Percentiles rank a stretch among this genome's conserved stretches.
Conservation (phyloP, 306 rosid genomes). For the Citrullus amarus region DNA sequence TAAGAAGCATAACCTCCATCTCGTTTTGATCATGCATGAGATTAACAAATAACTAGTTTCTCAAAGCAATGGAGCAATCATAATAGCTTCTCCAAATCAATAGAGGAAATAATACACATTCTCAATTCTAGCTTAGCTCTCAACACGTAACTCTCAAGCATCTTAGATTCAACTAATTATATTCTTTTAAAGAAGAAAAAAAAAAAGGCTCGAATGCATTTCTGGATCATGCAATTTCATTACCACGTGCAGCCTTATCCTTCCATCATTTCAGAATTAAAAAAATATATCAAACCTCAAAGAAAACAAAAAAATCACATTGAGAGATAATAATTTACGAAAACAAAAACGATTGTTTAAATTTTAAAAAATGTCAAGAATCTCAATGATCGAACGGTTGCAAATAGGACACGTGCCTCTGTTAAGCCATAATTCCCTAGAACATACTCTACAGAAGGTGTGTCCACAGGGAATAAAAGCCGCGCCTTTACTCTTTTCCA, state of each 20-base stretch:
- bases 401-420: constrained; percentile 20
- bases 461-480: constrained; percentile 28
- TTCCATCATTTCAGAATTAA: background rate
- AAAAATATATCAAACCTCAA: background rate
- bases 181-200: background rate
- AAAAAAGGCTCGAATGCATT: background rate
- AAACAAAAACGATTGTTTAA: background rate
- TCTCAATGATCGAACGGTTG: constrained; percentile 21
- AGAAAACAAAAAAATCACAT: background rate
- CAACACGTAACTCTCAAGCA: too few relatives aligned
- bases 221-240: background rate
- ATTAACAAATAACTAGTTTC: too few relatives aligned
- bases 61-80: too few relatives aligned
- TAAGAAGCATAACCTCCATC: too few relatives aligned
- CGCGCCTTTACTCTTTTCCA: constrained; percentile 23
- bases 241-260: background rate
- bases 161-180: background rate
- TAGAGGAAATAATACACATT: too few relatives aligned
- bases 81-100: too few relatives aligned
- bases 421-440: constrained; percentile 21
- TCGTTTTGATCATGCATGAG: too few relatives aligned
- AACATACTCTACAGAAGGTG: constrained; percentile 24
- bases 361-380: constrained; percentile 16
- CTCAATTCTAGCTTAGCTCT: too few relatives aligned
- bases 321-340: background rate